Percentiles rank a stretch among this genome's conserved stretches.
phyloP scores from a whole-genome alignment of 768 basidiomycete species.

The Lentinula sp. region DNA sequence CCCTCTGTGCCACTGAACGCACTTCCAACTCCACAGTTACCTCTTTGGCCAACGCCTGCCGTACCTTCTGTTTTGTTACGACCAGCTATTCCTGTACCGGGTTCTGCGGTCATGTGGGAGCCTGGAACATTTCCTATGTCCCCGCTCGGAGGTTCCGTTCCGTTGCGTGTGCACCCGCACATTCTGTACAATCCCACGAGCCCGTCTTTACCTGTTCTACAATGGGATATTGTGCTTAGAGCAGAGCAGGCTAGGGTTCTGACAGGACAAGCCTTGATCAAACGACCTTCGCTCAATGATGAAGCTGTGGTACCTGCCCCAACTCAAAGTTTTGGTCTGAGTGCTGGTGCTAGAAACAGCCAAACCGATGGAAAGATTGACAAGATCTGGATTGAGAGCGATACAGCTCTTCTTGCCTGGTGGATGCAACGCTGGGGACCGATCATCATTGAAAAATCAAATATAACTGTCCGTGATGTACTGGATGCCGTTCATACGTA shows the following conservation, averaged over 20 bases:
- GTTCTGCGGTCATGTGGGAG: background rate
- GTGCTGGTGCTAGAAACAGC: background rate
- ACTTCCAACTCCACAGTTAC: background rate
- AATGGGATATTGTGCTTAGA: slow-evolving; percentile 38
- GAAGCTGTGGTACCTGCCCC: slow-evolving; percentile 25
- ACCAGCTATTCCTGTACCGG: background rate
- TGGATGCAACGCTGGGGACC: slow-evolving; percentile 49
- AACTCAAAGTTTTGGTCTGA: background rate
- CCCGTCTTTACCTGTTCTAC: slow-evolving; percentile 24
- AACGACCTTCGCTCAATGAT: slow-evolving; percentile 23
- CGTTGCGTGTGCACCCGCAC: slow-evolving; percentile 18
- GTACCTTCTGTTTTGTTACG: background rate
- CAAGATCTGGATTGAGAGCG: slow-evolving; percentile 31
- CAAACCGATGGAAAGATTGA: background rate
- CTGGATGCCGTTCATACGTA: slow-evolving; percentile 44
- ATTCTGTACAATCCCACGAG: slow-evolving; percentile 34
- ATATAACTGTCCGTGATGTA: slow-evolving; percentile 38
- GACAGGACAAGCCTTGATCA: slow-evolving; percentile 22
- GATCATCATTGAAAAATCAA: slow-evolving; percentile 30
- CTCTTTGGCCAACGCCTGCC: background rate
- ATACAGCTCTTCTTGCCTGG: slow-evolving; percentile 28
- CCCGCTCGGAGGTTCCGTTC: background rate
- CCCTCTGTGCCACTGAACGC: background rate
- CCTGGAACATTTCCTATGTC: background rate
- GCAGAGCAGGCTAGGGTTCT: slow-evolving; percentile 27